Base-by-base conservation (phyloP, 2,329 filamentous ascomycete species). In the Penicillium capsulatum region DNA sequence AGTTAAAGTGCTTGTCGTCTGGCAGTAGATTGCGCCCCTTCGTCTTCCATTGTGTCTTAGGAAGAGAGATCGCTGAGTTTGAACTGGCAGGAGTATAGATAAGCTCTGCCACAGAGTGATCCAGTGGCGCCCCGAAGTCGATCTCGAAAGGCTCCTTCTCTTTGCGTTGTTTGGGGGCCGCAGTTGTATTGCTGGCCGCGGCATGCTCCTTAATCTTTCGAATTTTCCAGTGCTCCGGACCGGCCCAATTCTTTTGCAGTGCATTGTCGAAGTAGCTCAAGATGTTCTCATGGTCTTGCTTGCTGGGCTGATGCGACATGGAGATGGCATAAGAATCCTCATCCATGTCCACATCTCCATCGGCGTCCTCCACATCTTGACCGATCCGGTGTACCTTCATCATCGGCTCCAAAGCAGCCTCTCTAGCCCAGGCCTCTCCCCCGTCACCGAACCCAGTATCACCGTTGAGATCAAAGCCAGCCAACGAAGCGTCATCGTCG, bases 221-320 rank as follows among this genome's bases (percentile, higher is more conserved):
- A 60, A 98, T 97, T 52, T 91, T 84, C 92, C 92, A 98, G 66
- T 98, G 92, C 63, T 97, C 92, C n/a, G 92, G 91, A 34, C 89
- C 94, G 4, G 85, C 84, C 91, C 92, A 98, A 58, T 96, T 96
- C 75, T 95, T 97, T 61, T 92, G 87, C 30, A 97, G 70, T 2
- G 91, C 90, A 58, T 95, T 88, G 63, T 98, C 92, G 60, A 98
- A 98, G 69, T 97, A 98, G 59, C 86, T 85, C n/a, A 98, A 76
- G 42, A 98, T 95, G 56, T 95, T 91, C 54, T 97, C 88, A 60
- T 96, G 89, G 62, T 84, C 72, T 30, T 67, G 69, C 43, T 87
- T 86, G 35, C 75, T 74, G 38, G 80, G 80, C 36, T 78, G 75
- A 53, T 84, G 84, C 28, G 79, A 79, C 70, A 95, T 80, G n/a